These are phyloP conservation scores for Ustilago curta DNA, from an alignment of 1,284 basidiomycete genomes.

Conservation along the genomic window DNA sequence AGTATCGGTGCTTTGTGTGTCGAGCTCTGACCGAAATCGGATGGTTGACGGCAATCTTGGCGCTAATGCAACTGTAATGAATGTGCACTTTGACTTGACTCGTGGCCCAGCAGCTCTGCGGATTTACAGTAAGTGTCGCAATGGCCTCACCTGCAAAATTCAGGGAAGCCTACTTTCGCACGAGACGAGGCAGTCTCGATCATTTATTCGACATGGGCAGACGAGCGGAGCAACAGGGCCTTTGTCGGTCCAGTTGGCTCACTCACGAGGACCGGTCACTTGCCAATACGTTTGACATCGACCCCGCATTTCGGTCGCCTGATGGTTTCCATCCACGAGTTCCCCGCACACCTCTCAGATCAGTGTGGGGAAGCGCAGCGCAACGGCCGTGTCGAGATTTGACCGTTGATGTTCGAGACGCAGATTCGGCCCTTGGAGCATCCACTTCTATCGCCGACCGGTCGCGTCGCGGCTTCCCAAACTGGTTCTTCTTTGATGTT, in stretches of 20 bases:
- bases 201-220: not conserved
- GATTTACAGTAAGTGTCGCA: no score
- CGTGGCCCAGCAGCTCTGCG: no score
- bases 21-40: conserved; percentile 29
- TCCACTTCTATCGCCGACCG: conserved; percentile 21
- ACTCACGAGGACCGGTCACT: conserved; percentile 16
- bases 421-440: conserved; percentile 13
- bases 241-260: no score
- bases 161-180: not conserved
- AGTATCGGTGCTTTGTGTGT: conserved; percentile 18
- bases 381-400: not conserved
- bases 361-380: conserved; percentile 9
- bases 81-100: no score
- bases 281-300: conserved; percentile 1
- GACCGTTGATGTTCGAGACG: conserved; percentile 1
- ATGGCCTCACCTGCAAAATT: not conserved
- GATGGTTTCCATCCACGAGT: conserved; percentile 17
- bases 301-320: conserved; percentile 29
- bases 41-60: conserved; percentile 20
- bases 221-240: not conserved
- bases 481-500: not conserved
- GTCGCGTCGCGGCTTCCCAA: conserved; percentile 13
- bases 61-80: no score
- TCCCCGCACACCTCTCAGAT: conserved; percentile 7
- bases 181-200: not conserved